A percentile compares a stretch with the other conserved stretches of the same genome.
Conservation (phyloP, 2,329 filamentous ascomycete genomes). For the Neoarthrinium moseri region DNA sequence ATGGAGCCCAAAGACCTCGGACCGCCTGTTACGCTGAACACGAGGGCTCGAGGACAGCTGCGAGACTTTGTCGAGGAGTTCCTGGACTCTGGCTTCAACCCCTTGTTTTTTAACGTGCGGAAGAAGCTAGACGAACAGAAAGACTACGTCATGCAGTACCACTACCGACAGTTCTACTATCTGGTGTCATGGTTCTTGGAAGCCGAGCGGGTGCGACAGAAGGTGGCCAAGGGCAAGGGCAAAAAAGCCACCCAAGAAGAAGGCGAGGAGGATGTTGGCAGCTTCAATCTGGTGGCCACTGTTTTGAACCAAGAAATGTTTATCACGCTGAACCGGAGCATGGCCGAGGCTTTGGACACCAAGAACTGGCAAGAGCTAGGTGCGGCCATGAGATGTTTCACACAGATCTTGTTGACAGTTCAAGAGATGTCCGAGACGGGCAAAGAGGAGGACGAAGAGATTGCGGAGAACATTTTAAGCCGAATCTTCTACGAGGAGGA, state of each 20-base stretch:
- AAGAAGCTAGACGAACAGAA: constrained; percentile 90
- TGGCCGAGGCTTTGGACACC: constrained; percentile 75
- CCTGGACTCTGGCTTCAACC: constrained; percentile 92
- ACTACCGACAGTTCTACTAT: constrained; percentile 87
- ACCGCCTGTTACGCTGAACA: constrained; percentile 66
- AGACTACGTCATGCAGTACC: constrained; percentile 73
- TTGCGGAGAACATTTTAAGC: constrained; percentile 94
- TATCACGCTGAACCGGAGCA: constrained; percentile 78
- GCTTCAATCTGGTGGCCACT: constrained; percentile 82
- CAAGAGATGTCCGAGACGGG: constrained; percentile 86
- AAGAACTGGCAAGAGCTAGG: constrained; percentile 88
- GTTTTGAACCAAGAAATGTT: constrained; percentile 96
- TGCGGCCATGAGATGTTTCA: constrained; percentile 90
- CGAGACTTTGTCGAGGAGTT: constrained; percentile 88
- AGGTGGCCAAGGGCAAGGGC: constrained; percentile 46
- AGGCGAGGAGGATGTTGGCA: constrained; percentile 60
- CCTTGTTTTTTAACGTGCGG: constrained; percentile 78
- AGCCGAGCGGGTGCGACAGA: constrained; percentile 74
- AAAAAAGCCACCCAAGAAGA: too few relatives aligned
- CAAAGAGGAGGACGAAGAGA: constrained; percentile 92
- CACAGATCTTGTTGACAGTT: constrained; percentile 87
- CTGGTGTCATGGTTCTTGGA: constrained; percentile 89
- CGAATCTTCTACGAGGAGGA: constrained; percentile 98
- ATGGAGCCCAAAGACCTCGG: constrained; percentile 75
- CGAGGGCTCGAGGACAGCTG: constrained; percentile 73